These are phyloP conservation scores for Lumnitzera racemosa DNA, from an alignment of 345 rosid species.

Conservation along the genomic window DNA sequence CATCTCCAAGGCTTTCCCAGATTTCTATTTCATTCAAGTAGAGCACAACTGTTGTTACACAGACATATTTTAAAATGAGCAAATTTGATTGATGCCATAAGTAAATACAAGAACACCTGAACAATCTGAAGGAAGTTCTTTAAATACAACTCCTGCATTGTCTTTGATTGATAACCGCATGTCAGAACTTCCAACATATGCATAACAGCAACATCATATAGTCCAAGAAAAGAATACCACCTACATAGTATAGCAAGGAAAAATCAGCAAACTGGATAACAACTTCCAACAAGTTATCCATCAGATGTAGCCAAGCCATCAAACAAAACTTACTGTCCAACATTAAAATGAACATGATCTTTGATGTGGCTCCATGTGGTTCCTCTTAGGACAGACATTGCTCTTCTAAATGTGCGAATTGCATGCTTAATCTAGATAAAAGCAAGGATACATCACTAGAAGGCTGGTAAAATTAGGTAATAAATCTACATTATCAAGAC, in stretches of 20 bases:
- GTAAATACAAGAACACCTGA: conserved; percentile 33
- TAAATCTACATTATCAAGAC: conserved; percentile 10
- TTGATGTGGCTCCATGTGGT: conserved; percentile 86
- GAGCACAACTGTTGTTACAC: too few relatives aligned
- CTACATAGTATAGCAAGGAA: conserved; percentile 16
- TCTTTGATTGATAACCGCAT: conserved; percentile 79
- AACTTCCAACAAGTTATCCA: not conserved
- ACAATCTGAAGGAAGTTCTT: conserved; percentile 77
- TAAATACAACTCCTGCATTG: conserved; percentile 83
- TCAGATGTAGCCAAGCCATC: too few relatives aligned
- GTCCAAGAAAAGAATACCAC: conserved; percentile 88
- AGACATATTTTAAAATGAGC: not conserved
- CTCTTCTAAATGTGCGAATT: conserved; percentile 82
- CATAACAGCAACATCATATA: conserved; percentile 76
- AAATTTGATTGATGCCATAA: not conserved
- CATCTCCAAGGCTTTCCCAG: conserved; percentile 77
- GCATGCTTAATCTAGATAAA: conserved; percentile 79
- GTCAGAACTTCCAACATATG: conserved; percentile 80
- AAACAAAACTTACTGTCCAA: conserved; percentile 73
- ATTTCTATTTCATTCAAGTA: conserved; percentile 50
- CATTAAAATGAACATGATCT: conserved; percentile 91
- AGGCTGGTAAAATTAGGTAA: not conserved
- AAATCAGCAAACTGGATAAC: too few relatives aligned
- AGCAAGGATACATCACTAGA: conserved; percentile 10
- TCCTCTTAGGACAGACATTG: conserved; percentile 75